Evolutionary conservation across 345 rosid genomes (phyloP), one percentile per base, ranked within the genome.

Genomic region (Bruguiera parviflora): DNA sequence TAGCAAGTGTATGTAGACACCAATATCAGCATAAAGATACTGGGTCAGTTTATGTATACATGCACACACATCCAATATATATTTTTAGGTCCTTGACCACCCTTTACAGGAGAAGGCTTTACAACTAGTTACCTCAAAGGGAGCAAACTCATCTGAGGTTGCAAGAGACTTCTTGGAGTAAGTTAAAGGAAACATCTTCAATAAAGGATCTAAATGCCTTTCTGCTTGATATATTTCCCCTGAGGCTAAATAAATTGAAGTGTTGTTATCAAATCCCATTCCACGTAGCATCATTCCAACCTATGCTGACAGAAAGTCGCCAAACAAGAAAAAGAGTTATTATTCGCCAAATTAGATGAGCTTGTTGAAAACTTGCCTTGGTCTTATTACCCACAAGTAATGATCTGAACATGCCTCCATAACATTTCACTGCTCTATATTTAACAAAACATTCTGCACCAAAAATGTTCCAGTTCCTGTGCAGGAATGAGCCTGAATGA

Each of bases 261-360:
- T 95, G 62, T 73, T 85, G 76, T 87, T 91, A 79, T 82, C 92
- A 68, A 95, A 95, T 80, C 99, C 99, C 97, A 95, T 95, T 74
- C 96, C 97, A 53, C 91, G 89, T 43, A 95, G 87, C 90, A 95
- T 85, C 92, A 95, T 79, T 71, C 97, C 97, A 8, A 95, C 97
- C 99, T 94, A 84, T 79, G 78, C 82, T 84, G 81, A 88, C 92
- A 66, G 66, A 78, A 81, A 87, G 76, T 70, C 66, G 71, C 58
- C 56, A 63, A 71, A 57, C 64, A 55, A 31, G 16, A 72, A 71
- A 75, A 77, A 31, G 58, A 61, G 64, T 77, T 66, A 75, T 70
- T 53, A 58, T 69, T 28, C 46, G 39, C 19, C 63, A 72, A 59
- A 75, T 55, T 67, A 57, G 59, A 68, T n/a, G 33, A 56, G 58